Conservation (phyloP, 805 yeast species). For the Zygosaccharomyces pseudorouxii region DNA sequence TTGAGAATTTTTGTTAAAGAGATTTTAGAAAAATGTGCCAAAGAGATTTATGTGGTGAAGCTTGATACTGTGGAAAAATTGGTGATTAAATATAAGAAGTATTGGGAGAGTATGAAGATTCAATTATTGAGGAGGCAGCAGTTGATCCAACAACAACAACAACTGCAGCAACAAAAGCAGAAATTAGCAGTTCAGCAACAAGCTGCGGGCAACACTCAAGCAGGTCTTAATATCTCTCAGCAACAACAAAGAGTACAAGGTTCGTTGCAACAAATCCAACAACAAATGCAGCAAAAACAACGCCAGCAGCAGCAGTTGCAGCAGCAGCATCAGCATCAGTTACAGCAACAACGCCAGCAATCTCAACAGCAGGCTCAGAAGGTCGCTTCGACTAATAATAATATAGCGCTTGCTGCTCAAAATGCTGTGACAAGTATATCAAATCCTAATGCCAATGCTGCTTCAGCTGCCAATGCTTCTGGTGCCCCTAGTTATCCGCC, state of each 20-base stretch:
- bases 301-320: constrained; percentile 21
- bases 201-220: constrained; percentile 7
- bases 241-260: constrained; percentile 27
- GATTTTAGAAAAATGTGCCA: constrained; percentile 63
- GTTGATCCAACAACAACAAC: constrained; percentile 38
- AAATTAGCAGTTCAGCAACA: constrained; percentile 16
- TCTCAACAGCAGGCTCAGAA: background rate
- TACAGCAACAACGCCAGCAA: background rate
- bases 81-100: constrained; percentile 66
- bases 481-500: constrained; percentile 5
- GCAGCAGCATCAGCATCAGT: constrained; percentile 8
- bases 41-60: constrained; percentile 64
- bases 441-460: constrained; percentile 4
- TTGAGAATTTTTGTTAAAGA: constrained; percentile 74
- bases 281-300: constrained; percentile 29
- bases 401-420: constrained; percentile 10
- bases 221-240: constrained; percentile 16
- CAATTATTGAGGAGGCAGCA: constrained; percentile 41
- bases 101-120: constrained; percentile 68
- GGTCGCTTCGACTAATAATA: constrained; percentile 3
- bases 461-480: constrained; percentile 4
- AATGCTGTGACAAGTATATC: constrained; percentile 11
- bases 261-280: constrained; percentile 27
- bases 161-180: constrained; percentile 27
- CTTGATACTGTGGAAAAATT: constrained; percentile 68